A percentile compares a stretch with the other conserved stretches of the same genome.
phyloP scores from a whole-genome alignment of 306 rosid species.

The Vigna mungo region DNA sequence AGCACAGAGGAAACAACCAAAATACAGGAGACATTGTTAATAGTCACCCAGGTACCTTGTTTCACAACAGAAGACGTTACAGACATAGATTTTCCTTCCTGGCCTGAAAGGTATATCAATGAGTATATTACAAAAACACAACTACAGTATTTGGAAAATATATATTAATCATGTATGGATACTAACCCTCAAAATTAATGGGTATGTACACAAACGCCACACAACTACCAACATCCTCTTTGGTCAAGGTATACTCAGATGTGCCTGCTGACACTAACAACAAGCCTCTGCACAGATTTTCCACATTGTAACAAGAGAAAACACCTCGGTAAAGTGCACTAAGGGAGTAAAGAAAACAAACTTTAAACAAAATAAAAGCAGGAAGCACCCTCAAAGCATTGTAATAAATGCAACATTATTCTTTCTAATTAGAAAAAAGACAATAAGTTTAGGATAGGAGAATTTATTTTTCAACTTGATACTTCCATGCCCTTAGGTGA shows the following conservation, averaged over 20 bases:
- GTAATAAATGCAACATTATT: conserved; percentile 23
- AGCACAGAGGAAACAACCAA: conserved; percentile 34
- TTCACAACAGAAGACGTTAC: conserved; percentile 66
- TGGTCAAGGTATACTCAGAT: conserved; percentile 79
- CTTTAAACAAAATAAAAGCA: not conserved
- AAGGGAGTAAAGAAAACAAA: conserved; percentile 8
- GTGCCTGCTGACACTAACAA: conserved; percentile 77
- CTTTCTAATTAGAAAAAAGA: conserved; percentile 34
- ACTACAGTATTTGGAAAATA: conserved; percentile 36
- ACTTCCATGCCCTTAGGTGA: conserved; percentile 2
- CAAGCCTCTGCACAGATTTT: conserved; percentile 62
- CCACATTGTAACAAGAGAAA: conserved; percentile 36
- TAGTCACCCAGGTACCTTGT: conserved; percentile 71
- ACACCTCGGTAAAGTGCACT: conserved; percentile 36
- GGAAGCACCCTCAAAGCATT: conserved; percentile 17
- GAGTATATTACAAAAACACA: conserved; percentile 34
- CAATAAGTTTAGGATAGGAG: conserved; percentile 20
- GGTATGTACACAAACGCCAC: conserved; percentile 85
- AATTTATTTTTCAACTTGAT: conserved; percentile 14
- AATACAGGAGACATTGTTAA: conserved; percentile 42
- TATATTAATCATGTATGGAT: conserved; percentile 28
- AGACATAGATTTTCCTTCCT: conserved; percentile 86
- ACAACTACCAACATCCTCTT: conserved; percentile 85
- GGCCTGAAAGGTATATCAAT: conserved; percentile 64
- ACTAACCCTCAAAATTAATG: conserved; percentile 88